Percentiles rank a stretch among this genome's conserved stretches.
Conservation (phyloP, 257 asterid species). For the Vinca minor region DNA sequence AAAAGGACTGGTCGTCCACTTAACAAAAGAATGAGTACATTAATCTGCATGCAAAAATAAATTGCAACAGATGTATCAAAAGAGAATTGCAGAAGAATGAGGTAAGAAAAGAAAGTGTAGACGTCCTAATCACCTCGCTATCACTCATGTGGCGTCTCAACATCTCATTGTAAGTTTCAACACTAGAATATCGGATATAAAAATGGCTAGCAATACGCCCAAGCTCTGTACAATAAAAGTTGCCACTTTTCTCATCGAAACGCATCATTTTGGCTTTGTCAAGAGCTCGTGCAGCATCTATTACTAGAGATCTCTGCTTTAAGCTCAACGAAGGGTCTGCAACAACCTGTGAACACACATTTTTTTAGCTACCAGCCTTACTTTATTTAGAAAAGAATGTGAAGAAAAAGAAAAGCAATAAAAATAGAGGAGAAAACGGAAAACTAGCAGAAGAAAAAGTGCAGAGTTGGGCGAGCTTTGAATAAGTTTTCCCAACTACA, state of each 20-base stretch:
- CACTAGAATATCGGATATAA: conserved; percentile 93
- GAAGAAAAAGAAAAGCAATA: not conserved
- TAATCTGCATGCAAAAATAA: not conserved
- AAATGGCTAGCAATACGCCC: conserved; percentile 99
- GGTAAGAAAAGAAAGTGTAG: conserved; percentile 3
- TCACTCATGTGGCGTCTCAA: conserved; percentile 91
- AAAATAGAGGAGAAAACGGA: conserved; percentile 3
- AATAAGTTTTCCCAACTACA: too few relatives aligned
- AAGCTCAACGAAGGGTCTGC: conserved; percentile 89
- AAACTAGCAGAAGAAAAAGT: not conserved
- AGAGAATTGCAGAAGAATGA: not conserved
- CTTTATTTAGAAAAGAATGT: not conserved
- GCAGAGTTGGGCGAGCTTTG: too few relatives aligned
- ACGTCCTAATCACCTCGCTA: conserved; percentile 60
- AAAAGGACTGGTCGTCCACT: not conserved
- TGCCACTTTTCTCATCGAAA: conserved; percentile 98
- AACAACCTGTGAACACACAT: conserved; percentile 50
- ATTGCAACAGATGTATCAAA: not conserved
- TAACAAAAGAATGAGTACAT: not conserved
- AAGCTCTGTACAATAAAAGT: conserved; percentile 94
- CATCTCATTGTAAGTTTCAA: conserved; percentile 89
- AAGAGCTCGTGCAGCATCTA: conserved; percentile 94
- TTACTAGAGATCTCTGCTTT: conserved; percentile 83
- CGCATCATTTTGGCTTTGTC: conserved; percentile 99
- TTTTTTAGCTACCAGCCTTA: not conserved